These are phyloP conservation scores for Lentinula sp. DNA, from an alignment of 768 basidiomycete genomes.

Conservation along the genomic window DNA sequence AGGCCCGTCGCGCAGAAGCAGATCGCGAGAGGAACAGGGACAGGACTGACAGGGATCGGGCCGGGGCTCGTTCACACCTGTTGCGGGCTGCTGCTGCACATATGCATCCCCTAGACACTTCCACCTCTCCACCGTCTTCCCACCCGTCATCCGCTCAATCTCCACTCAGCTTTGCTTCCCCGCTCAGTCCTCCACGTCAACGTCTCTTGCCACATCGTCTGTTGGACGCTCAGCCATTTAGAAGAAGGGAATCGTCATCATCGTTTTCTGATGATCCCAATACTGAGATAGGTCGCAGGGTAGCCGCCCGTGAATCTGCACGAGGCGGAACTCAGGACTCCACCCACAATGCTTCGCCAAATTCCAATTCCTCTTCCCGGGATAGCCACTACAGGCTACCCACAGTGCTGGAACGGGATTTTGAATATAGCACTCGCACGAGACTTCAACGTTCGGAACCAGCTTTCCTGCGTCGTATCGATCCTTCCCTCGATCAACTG, in stretches of 20 bases:
- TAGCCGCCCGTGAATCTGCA: conserved; percentile 32
- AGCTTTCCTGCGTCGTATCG: conserved; percentile 5
- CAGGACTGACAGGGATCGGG: neutral
- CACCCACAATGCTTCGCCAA: neutral
- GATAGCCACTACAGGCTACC: conserved; percentile 10
- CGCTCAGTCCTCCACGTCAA: conserved; percentile 12
- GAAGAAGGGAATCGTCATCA: conserved; percentile 14
- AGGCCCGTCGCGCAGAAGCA: neutral
- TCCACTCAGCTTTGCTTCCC: conserved; percentile 14
- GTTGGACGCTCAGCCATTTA: conserved; percentile 18
- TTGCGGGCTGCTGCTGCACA: conserved; percentile 7
- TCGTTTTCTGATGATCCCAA: conserved; percentile 24
- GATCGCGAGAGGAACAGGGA: neutral
- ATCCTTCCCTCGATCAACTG: conserved; percentile 7
- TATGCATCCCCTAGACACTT: conserved; percentile 6
- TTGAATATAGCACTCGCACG: conserved; percentile 12
- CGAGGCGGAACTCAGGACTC: conserved; percentile 12
- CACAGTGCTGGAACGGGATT: conserved; percentile 20
- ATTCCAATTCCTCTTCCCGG: conserved; percentile 2
- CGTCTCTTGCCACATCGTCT: conserved; percentile 17
- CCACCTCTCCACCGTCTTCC: conserved; percentile 3
- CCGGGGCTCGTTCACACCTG: neutral
- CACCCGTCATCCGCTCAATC: conserved; percentile 12
- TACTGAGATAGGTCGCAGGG: conserved; percentile 32
- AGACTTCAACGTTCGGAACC: conserved; percentile 21